phyloP scores from a whole-genome alignment of 2,329 filamentous ascomycete genomes.

The Colletotrichum musicola region DNA sequence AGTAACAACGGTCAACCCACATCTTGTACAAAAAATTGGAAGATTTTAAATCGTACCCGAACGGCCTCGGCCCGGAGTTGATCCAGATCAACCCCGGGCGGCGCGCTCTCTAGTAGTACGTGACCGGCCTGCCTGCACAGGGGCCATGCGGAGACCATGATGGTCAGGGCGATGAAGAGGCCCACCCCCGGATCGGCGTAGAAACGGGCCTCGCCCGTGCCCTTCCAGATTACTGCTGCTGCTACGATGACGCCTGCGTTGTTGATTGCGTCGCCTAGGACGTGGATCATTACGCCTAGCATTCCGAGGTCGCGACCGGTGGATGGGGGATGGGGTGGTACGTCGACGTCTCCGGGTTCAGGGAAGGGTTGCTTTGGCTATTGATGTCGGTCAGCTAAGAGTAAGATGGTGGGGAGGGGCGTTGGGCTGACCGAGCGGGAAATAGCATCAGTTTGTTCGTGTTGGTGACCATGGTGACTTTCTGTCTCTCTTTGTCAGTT shows the following conservation, averaged over 20 bases:
- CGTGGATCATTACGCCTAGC: conserved; percentile 77
- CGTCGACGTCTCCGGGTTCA: background rate
- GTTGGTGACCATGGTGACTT: background rate
- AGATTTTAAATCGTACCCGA: conserved; percentile 62
- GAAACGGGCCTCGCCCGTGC: conserved; percentile 67
- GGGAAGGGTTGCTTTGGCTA: background rate
- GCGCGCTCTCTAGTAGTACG: conserved; percentile 77
- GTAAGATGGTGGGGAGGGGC: no score
- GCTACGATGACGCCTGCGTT: conserved; percentile 81
- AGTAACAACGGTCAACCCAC: background rate
- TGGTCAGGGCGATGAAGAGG: conserved; percentile 79
- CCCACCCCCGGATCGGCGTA: conserved; percentile 80
- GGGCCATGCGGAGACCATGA: conserved; percentile 73
- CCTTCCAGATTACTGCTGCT: conserved; percentile 77
- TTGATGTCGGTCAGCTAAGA: no score
- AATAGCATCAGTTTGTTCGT: background rate
- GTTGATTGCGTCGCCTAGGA: conserved; percentile 80
- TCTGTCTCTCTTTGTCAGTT: background rate
- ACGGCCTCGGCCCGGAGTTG: conserved; percentile 79
- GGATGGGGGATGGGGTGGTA: background rate
- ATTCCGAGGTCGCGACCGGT: conserved; percentile 74
- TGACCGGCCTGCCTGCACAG: conserved; percentile 72
- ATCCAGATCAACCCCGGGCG: conserved; percentile 67
- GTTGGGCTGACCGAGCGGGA: background rate
- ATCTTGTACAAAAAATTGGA: background rate